Evolutionary conservation across 208 protist species (phyloP), one percentile per base, ranked within the genome.

Genomic region (Sergeia podlipaevii): DNA sequence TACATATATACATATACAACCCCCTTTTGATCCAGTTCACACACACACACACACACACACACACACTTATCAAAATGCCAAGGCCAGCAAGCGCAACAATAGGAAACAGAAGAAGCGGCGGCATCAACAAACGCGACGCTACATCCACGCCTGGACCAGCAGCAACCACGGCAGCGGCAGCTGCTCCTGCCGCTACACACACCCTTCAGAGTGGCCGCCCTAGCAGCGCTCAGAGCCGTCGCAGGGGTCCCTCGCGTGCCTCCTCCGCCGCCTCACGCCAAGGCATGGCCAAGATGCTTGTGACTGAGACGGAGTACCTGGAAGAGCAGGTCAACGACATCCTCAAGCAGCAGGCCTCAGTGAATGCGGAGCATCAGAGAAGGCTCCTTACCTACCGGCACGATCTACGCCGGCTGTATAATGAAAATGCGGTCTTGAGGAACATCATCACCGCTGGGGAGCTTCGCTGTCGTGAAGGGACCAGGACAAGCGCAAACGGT

Each of bases 341-440:
- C 15, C 53, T 87, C 17, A 50, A 64, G 38, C 49, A 68, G 37
- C 61, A 76, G 30, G 53, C 63, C 8, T 61, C 38, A 18, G 23
- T 81, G 21, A 66, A 82, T 37, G 50, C 50, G 21, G 52, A 76
- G 26, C 72, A 75, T 29, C 69, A 79, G 55, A 60, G 60, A 18
- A 56, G 53, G 30, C 17, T 63, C 15, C 27, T 64, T n/a, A 48
- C 54, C 47, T 82, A 76, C 60, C 72, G 82, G 20, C 71, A 69
- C 24, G 50, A 33, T 10, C 70, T 91, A 13, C 77, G 78, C 10
- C 44, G 49, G 23, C 48, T 73, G 47, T 80, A 83, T 42, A 67
- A 87, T 48, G 72, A 79, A 23, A 91, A 87, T 24, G 81, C 70
- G 3, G 68, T 66, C 8, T 62, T 87, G 57, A 71, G 78, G 21